Conservation (phyloP, 75 land plant genomes). For the Pinus taeda region DNA sequence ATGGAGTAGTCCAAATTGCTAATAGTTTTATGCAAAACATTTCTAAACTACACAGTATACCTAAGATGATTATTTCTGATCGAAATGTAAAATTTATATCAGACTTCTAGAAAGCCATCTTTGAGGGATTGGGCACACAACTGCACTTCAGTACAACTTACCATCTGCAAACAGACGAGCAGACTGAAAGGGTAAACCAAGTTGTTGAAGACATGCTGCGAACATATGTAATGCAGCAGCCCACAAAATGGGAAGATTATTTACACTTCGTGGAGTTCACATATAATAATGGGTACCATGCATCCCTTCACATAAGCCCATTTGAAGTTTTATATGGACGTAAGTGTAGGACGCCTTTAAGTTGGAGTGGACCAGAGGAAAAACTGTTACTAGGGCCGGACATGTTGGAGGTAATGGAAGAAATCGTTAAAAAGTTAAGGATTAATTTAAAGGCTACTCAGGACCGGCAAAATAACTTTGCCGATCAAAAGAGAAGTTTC, state of each 20-base stretch:
- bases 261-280: background rate
- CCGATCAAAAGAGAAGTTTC: no score
- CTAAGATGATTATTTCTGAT: background rate
- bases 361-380: no score
- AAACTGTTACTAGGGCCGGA: no score
- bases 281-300: background rate
- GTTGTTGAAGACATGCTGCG: background rate
- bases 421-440: no score
- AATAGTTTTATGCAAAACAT: no score
- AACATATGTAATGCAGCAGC: background rate
- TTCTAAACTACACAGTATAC: background rate
- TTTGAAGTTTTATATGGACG: no score
- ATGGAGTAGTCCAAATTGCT: no score
- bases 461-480: no score
- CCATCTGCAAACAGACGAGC: slow-evolving; percentile 4
- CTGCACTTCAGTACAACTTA: background rate
- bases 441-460: no score
- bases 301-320: background rate
- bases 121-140: no score
- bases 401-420: no score
- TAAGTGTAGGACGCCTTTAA: no score
- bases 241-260: background rate
- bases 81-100: background rate
- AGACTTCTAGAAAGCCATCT: background rate
- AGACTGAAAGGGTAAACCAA: background rate